Base-by-base conservation (phyloP, 2,329 filamentous ascomycete species). In the Thielaviopsis euricoi region DNA sequence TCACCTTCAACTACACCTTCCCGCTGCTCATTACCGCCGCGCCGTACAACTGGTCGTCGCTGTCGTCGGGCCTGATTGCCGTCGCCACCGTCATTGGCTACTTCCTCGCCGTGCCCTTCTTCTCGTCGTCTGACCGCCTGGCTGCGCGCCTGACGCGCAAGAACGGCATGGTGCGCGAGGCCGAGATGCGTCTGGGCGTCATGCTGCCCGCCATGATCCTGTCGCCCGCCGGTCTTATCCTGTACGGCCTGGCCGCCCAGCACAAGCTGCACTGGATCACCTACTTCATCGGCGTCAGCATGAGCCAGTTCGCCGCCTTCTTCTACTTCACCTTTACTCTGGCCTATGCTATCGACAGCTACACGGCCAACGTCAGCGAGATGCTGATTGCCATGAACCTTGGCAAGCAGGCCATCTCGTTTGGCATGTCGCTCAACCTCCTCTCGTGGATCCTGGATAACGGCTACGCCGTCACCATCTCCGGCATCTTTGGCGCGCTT, bases 301-400 rank as follows among this genome's bases (percentile, higher is more conserved):
- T 79, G 68, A 68, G 69, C 12, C 73, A 75, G 58, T 78, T 73
- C 66, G 69, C 70, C 21, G 70, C 70, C 3, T 80, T 77, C 66
- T 79, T 79, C 63, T 80, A 73, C 65, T 79, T 79, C 65, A 76
- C 74, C 15, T 79, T 81, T 63, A 77, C 78, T 12, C 71, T 83
- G 9, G 79, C 79, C 2, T 82, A 83, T 63, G 78, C 79, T 1
- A 75, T 82, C 43, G 79, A 82, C 64, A 76, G 73, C 56, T 80
- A 82, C 66, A 76, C 74, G 21, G 71, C 74, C 37, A 79, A 81
- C 62, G 76, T 78, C n/a, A 76, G 74, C 23, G 79, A 82, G 67
- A 81, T 82, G 79, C 71, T 82, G 12, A 82, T 79, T 60, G 76
- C 76, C 2, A 79, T 79, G 72, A 78, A 78, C 62, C 64, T 79